Percentiles rank a stretch among this genome's conserved stretches.
These are phyloP conservation scores for Tephrocybe sp. DNA, from an alignment of 768 basidiomycete genomes.

Conservation along the genomic window DNA sequence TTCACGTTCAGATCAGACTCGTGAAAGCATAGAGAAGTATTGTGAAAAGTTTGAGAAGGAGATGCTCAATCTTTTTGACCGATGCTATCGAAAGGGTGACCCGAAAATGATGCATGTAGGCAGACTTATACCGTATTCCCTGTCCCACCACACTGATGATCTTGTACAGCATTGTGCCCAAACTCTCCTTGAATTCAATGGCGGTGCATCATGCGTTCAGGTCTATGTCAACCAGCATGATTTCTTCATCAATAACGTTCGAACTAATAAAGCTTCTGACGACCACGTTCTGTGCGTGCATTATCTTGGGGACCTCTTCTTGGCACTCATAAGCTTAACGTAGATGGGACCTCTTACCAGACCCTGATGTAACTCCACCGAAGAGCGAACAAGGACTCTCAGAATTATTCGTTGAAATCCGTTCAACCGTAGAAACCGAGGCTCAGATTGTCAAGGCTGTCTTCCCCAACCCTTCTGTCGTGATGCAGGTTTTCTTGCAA, in stretches of 20 bases:
- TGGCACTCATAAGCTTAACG: slow-evolving; percentile 1
- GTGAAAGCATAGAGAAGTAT: slow-evolving; percentile 92
- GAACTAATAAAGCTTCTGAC: slow-evolving; percentile 53
- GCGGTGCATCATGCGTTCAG: slow-evolving; percentile 93
- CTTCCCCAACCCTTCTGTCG: slow-evolving; percentile 92
- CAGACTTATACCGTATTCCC: slow-evolving; percentile 9
- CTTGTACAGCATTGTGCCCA: slow-evolving; percentile 86
- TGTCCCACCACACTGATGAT: not conserved
- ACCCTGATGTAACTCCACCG: slow-evolving; percentile 77
- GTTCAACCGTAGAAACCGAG: slow-evolving; percentile 89
- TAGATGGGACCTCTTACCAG: slow-evolving; percentile 81
- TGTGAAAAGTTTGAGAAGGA: slow-evolving; percentile 99
- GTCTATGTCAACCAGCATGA: slow-evolving; percentile 99
- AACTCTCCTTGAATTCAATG: slow-evolving; percentile 96
- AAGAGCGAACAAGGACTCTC: slow-evolving; percentile 75
- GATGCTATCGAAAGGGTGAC: slow-evolving; percentile 94
- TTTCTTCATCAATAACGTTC: slow-evolving; percentile 95
- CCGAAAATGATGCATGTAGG: slow-evolving; percentile 98
- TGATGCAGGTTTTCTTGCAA: slow-evolving; percentile 98
- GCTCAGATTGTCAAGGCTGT: slow-evolving; percentile 98
- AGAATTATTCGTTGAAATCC: slow-evolving; percentile 83
- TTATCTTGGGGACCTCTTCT: not conserved
- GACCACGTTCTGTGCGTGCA: slow-evolving; percentile 54
- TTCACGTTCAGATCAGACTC: slow-evolving; percentile 47
- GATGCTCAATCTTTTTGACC: slow-evolving; percentile 93